Base-by-base conservation (phyloP, 1,139 yeast genomes). In the Maudiozyma humilis region DNA sequence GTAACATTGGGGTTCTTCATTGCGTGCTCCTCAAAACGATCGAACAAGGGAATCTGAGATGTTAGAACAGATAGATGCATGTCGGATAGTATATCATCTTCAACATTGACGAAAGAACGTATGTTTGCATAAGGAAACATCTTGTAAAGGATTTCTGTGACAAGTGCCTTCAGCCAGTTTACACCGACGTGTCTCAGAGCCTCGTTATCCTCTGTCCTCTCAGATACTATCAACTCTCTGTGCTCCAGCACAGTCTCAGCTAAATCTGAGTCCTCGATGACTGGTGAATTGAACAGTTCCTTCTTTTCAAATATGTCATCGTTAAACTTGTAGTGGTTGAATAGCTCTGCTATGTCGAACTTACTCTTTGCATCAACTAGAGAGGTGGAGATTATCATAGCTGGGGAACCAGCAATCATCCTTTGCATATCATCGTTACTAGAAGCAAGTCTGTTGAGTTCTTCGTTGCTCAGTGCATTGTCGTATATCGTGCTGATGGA, bases 321-420 rank as follows among this genome's bases (percentile, higher is more conserved):
- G 12, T 43, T 36, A 29, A 37, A 43, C 14, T 43, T 38, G 15
- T 41, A 46, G 31, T 46, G 39, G 2, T 43, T 38, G 23, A 42
- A 41, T 2, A 46, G 16, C 15, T 43, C 37, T 13, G 18, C 6
- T 15, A 46, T 38, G 36, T 46, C 41, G 4, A 43, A 27, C 18
- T 38, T 40, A 5, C 31, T 15, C 32, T 38, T 41, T 3, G 42
- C 44, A 19, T 43, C 42, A 13, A 31, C 35, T 10, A 46, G 23
- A 32, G 40, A 32, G 1, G 46, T 40, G 16, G 44, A 41, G n/a
- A 46, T 43, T 29, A 34, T 25, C 8, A 36, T 20, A 8, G 43
- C 41, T 10, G 48, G 45, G 18, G 42, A 33, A 2, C 23, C 20
- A 14, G 46, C 46, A 25, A 46, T 36, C 8, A 36, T 29, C n/a